These are phyloP conservation scores for Rhodotorula kratochvilovae DNA, from an alignment of 768 basidiomycete genomes.

Conservation along the genomic window DNA sequence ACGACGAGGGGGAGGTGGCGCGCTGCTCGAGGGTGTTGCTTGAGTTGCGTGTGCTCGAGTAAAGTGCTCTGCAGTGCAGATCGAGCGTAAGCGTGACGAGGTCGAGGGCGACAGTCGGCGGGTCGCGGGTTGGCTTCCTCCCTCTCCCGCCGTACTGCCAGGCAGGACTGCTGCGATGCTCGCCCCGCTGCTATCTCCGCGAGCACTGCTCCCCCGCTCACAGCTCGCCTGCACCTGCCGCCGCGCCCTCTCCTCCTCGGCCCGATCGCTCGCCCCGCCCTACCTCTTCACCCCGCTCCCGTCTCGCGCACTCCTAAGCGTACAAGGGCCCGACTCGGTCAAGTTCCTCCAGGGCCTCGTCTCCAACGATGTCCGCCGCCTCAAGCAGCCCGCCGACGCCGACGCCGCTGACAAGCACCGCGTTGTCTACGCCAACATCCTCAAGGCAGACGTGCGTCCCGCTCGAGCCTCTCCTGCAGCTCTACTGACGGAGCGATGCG, in stretches of 20 bases:
- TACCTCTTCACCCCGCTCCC: constrained; percentile 22
- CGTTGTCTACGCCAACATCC: constrained; percentile 33
- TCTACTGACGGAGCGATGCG: too few relatives aligned
- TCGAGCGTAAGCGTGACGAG: too few relatives aligned
- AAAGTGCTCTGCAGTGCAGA: too few relatives aligned
- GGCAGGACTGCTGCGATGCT: too few relatives aligned
- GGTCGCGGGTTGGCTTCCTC: too few relatives aligned
- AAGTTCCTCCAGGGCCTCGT: constrained; percentile 44
- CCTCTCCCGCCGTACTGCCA: too few relatives aligned
- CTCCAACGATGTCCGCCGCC: constrained; percentile 36
- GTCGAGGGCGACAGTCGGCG: too few relatives aligned
- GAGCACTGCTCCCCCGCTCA: neutral
- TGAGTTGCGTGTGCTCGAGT: too few relatives aligned
- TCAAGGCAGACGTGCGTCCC: constrained; percentile 39
- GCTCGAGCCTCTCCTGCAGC: too few relatives aligned
- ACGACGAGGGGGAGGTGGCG: too few relatives aligned
- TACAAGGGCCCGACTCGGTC: constrained; percentile 34
- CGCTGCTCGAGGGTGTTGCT: too few relatives aligned
- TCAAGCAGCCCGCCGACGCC: constrained; percentile 4
- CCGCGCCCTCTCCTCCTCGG: neutral
- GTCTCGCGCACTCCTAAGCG: constrained; percentile 20
- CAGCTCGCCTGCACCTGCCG: neutral
- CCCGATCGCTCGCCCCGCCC: neutral
- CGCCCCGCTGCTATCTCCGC: too few relatives aligned
- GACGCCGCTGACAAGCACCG: constrained; percentile 5